phyloP scores from a whole-genome alignment of 306 rosid species.

The Bauhinia variegata region DNA sequence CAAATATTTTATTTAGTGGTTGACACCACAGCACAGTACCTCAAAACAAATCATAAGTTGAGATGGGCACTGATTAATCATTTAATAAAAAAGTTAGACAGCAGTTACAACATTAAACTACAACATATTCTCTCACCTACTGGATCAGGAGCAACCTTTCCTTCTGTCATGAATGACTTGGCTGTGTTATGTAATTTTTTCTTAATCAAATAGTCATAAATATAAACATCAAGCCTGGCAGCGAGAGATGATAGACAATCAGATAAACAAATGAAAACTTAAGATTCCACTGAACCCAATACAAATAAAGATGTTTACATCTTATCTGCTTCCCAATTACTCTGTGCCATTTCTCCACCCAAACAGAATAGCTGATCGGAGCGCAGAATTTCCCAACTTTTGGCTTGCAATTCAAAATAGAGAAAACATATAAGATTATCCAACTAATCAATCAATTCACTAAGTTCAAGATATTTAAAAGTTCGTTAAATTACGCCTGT shows the following conservation, averaged over 20 bases:
- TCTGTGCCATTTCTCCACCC: slow-evolving; percentile 70
- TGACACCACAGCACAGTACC: slow-evolving; percentile 2
- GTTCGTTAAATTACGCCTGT: neutral
- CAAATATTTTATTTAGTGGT: slow-evolving; percentile 2
- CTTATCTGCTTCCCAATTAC: slow-evolving; percentile 98
- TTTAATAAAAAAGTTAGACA: slow-evolving; percentile 1
- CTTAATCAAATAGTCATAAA: slow-evolving; percentile 91
- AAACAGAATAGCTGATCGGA: slow-evolving; percentile 43
- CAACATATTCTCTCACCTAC: slow-evolving; percentile 64
- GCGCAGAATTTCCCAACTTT: slow-evolving; percentile 29
- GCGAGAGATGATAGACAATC: slow-evolving; percentile 11
- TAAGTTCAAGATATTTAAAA: neutral
- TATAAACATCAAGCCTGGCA: slow-evolving; percentile 93
- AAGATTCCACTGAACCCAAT: slow-evolving; percentile 1
- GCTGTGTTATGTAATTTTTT: slow-evolving; percentile 91
- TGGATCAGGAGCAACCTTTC: slow-evolving; percentile 94
- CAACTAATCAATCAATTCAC: slow-evolving; percentile 8
- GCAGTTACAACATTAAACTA: slow-evolving; percentile 1
- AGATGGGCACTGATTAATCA: slow-evolving; percentile 8
- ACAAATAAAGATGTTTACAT: slow-evolving; percentile 50
- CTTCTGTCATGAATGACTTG: slow-evolving; percentile 90
- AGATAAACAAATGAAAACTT: neutral
- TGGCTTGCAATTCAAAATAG: neutral
- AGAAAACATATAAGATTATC: neutral
- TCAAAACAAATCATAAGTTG: slow-evolving; percentile 25